Conservation (phyloP, 2,329 filamentous ascomycete species). For the Hypocrella siamensis region DNA sequence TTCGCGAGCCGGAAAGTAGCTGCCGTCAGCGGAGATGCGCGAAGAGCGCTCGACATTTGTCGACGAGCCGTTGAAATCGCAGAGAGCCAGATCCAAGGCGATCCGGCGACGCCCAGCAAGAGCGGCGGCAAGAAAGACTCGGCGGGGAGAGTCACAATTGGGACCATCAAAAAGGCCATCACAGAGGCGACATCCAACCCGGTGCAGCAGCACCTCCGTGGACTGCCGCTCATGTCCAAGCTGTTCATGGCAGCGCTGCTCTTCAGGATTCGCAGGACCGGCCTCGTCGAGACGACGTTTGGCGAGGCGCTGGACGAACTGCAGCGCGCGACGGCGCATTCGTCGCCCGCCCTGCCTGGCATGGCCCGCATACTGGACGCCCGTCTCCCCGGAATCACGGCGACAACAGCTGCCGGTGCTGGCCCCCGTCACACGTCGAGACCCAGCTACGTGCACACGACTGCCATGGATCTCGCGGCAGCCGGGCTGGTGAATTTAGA, state of each 20-base stretch:
- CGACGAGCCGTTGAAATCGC: slow-evolving; percentile 88
- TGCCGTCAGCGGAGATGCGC: slow-evolving; percentile 85
- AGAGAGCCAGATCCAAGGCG: slow-evolving; percentile 46
- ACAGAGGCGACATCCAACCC: slow-evolving; percentile 89
- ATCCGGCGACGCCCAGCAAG: slow-evolving; percentile 49
- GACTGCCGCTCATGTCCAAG: slow-evolving; percentile 68
- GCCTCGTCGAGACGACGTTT: slow-evolving; percentile 72
- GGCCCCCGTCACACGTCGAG: slow-evolving; percentile 16
- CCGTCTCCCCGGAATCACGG: slow-evolving; percentile 12
- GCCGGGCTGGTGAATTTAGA: slow-evolving; percentile 82
- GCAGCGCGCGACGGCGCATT: slow-evolving; percentile 21
- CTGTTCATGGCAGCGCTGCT: slow-evolving; percentile 74
- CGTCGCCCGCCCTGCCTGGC: slow-evolving; percentile 18
- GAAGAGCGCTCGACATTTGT: slow-evolving; percentile 88
- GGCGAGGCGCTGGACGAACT: slow-evolving; percentile 78
- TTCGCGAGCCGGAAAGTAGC: slow-evolving; percentile 95
- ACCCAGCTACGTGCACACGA: slow-evolving; percentile 40
- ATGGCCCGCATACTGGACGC: slow-evolving; percentile 20
- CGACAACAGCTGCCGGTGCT: slow-evolving; percentile 5
- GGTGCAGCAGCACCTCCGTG: slow-evolving; percentile 73
- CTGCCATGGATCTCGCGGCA: slow-evolving; percentile 70
- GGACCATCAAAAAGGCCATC: slow-evolving; percentile 86
- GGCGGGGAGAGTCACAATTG: slow-evolving; percentile 63
- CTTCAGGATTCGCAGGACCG: slow-evolving; percentile 63
- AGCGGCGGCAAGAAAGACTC: slow-evolving; percentile 11